phyloP scores from a whole-genome alignment of 768 basidiomycete genomes.

The Amanita rimosa region DNA sequence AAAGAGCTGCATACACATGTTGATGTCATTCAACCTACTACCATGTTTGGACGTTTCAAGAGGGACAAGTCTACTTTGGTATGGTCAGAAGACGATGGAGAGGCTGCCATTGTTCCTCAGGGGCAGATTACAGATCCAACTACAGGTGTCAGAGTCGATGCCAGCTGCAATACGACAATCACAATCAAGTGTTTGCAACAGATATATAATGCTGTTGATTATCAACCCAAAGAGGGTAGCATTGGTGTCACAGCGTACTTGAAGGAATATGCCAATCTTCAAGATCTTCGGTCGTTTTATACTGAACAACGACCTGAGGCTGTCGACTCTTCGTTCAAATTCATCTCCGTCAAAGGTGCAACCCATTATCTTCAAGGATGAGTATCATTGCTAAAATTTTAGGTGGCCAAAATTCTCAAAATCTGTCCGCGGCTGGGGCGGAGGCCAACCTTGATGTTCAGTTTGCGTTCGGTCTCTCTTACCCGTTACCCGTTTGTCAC shows the following conservation, averaged over 20 bases:
- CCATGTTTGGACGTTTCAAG: constrained; percentile 40
- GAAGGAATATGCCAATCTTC: constrained; percentile 38
- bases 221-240: constrained; percentile 31
- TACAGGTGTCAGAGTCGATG: constrained; percentile 28
- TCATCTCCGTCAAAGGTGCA: constrained; percentile 45
- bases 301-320: constrained; percentile 36
- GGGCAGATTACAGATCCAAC: constrained; percentile 11
- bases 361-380: constrained; percentile 4
- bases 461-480: constrained; percentile 53
- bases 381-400: not conserved
- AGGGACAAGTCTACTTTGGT: constrained; percentile 21
- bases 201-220: constrained; percentile 42
- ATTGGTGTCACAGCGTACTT: constrained; percentile 48
- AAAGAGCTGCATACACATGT: constrained; percentile 45
- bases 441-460: constrained; percentile 66
- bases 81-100: constrained; percentile 13
- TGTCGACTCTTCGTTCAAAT: constrained; percentile 35
- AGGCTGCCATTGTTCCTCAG: constrained; percentile 6
- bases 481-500: constrained; percentile 36
- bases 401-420: constrained; percentile 59
- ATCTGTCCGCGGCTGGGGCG: constrained; percentile 32
- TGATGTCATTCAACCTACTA: constrained; percentile 65
- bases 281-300: constrained; percentile 43
- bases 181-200: constrained; percentile 43
- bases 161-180: constrained; percentile 36